Evolutionary conservation across 495 filamentous ascomycete genomes (phyloP).

Genomic region (Penicillium verhagenii): DNA sequence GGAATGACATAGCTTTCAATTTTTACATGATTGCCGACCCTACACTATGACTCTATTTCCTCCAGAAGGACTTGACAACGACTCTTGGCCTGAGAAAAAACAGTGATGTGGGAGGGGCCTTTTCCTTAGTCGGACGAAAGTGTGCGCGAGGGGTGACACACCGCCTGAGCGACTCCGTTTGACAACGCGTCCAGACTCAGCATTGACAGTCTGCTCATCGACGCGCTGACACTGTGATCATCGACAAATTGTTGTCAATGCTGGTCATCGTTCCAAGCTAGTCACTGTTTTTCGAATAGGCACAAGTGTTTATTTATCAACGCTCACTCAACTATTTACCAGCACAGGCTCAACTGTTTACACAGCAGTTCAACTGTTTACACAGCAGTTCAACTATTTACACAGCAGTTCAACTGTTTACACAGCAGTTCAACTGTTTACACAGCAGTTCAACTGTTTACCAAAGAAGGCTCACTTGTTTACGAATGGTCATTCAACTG

Average conservation of each 20-base stretch:
- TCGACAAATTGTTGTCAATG: background rate
- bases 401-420: background rate
- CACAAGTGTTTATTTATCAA: background rate
- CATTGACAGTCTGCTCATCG: constrained; percentile 1
- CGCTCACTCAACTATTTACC: background rate
- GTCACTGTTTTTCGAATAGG: background rate
- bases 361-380: background rate
- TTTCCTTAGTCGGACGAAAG: background rate
- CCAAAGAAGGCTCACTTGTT: background rate
- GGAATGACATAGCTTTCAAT: background rate
- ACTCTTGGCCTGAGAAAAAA: background rate
- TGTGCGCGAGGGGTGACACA: background rate
- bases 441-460: background rate
- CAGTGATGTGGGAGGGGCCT: background rate
- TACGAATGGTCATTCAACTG: background rate
- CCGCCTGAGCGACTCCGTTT: background rate
- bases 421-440: background rate
- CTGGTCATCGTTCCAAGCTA: background rate
- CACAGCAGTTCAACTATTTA: background rate
- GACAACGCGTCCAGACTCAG: constrained; percentile 1
- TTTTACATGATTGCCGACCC: background rate
- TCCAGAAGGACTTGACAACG: background rate
- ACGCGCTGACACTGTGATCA: background rate
- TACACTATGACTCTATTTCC: background rate
- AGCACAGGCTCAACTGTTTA: background rate